A percentile compares a stretch with the other conserved stretches of the same genome.
Evolutionary conservation across 116 monocot genomes (phyloP).

Genomic region (Trichopus zeylanicus): DNA sequence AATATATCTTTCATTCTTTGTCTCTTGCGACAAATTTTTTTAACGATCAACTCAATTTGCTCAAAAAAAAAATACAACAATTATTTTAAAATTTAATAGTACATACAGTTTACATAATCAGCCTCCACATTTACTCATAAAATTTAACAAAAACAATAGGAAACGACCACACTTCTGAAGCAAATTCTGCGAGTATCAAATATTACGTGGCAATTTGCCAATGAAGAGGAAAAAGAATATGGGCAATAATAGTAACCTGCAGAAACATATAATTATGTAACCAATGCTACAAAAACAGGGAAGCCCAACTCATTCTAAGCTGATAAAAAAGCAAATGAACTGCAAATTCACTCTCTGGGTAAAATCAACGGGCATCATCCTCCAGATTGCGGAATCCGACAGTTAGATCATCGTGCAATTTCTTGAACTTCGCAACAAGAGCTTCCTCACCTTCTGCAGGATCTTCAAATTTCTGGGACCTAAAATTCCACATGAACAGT

Average conservation of each 20-base stretch:
- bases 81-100: too few relatives aligned
- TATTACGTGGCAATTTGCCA: too few relatives aligned
- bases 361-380: slow-evolving; percentile 60
- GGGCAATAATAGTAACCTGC: neutral
- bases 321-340: neutral
- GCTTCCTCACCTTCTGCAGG: slow-evolving; percentile 95
- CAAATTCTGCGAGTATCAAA: too few relatives aligned
- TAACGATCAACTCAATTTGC: too few relatives aligned
- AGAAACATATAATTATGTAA: neutral
- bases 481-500: slow-evolving; percentile 5
- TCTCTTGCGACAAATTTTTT: too few relatives aligned
- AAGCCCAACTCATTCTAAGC: neutral
- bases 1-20: too few relatives aligned
- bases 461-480: slow-evolving; percentile 99
- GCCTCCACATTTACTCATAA: too few relatives aligned
- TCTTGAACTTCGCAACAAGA: slow-evolving; percentile 84
- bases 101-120: too few relatives aligned
- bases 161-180: too few relatives aligned
- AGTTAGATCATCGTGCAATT: slow-evolving; percentile 81
- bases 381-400: slow-evolving; percentile 94
- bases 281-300: neutral
- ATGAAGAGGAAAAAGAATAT: too few relatives aligned
- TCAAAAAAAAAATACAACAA: too few relatives aligned
- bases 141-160: too few relatives aligned
- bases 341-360: neutral